Base-by-base conservation (phyloP, 345 rosid species). In the Aquilaria malaccensis region DNA sequence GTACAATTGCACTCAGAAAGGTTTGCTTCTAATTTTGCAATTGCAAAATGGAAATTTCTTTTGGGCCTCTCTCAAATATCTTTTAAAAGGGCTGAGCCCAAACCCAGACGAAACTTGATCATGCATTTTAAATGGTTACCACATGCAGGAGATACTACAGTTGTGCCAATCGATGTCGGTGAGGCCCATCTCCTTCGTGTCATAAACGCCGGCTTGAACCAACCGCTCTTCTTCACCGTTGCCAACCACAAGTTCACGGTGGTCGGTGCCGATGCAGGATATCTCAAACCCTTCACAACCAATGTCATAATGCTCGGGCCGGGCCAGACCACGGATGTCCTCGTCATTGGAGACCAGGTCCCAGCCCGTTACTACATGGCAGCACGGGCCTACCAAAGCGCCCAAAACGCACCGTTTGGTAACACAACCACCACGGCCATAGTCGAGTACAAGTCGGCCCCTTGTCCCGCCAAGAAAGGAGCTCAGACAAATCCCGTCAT, bases 361-460 rank as follows among this genome's bases (percentile, higher is more conserved):
- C 86, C 90, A 0, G 75, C 77, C 15, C 82, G 84, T 7, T 87
- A 90, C 67, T 87, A 90, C 76, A 74, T 87, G 56, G 90, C 95
- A 0, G 97, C 81, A 2, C 67, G 81, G 22, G 81, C 97, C 50
- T 90, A 90, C 60, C 84, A 79, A 62, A 89, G 88, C 49, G 86
- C 87, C 0, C 89, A 78, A 55, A 84, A 73, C 57, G 88, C 81
- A 1, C 76, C 90, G 9, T 90, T 90, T 13, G 90, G 74, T 61
- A 90, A 90, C 76, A 87, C 95, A 13, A 87, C 97, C 4, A 71
- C 92, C 6, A 87, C 95, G 0, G 97, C 97, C 10, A 83, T 90
- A 65, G 88, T 90, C 31, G 86, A 87, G 15, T 90, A 89, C 81
- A 83, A 69, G 2, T 67, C 91, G 1, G 83, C 84, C 2, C 84